phyloP scores from a whole-genome alignment of 257 asterid species.

The Gynochthodes officinalis region DNA sequence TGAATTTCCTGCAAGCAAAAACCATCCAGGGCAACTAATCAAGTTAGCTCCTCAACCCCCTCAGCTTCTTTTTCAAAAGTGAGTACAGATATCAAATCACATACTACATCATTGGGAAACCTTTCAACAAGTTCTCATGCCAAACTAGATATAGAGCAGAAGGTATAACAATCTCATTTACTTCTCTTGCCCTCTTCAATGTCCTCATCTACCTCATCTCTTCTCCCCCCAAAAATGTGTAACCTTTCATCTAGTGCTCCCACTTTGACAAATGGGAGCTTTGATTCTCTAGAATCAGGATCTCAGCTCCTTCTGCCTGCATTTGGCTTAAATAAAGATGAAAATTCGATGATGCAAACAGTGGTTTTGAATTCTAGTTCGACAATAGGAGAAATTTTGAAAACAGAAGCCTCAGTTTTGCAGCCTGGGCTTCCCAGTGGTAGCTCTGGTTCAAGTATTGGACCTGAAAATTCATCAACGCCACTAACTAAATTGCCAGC shows the following conservation, averaged over 20 bases:
- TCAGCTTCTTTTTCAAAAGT: conserved; percentile 34
- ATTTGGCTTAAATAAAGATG: conserved; percentile 32
- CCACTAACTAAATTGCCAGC: conserved; percentile 27
- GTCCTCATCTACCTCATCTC: conserved; percentile 33
- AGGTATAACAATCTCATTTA: conserved; percentile 35
- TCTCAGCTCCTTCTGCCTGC: conserved; percentile 29
- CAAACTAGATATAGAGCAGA: conserved; percentile 30
- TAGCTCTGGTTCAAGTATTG: conserved; percentile 29
- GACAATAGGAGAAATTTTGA: conserved; percentile 29
- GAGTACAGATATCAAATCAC: conserved; percentile 36
- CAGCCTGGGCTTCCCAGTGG: conserved; percentile 30
- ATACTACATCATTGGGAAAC: conserved; percentile 14
- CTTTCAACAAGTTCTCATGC: conserved; percentile 33
- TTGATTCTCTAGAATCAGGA: conserved; percentile 32
- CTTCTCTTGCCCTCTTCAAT: conserved; percentile 28
- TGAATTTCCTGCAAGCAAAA: conserved; percentile 27
- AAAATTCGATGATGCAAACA: conserved; percentile 19
- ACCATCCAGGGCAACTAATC: conserved; percentile 29
- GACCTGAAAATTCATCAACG: conserved; percentile 26
- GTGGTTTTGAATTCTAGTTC: conserved; percentile 16
- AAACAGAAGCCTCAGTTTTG: conserved; percentile 33
- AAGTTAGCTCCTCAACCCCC: conserved; percentile 29
- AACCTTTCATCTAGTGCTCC: conserved; percentile 28
- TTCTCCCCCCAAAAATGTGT: conserved; percentile 22
- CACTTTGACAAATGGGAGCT: conserved; percentile 23